A percentile compares a stretch with the other conserved stretches of the same genome.
Evolutionary conservation across 164 flowering plant species (phyloP).

Genomic region (Aristolochia fimbriata): DNA sequence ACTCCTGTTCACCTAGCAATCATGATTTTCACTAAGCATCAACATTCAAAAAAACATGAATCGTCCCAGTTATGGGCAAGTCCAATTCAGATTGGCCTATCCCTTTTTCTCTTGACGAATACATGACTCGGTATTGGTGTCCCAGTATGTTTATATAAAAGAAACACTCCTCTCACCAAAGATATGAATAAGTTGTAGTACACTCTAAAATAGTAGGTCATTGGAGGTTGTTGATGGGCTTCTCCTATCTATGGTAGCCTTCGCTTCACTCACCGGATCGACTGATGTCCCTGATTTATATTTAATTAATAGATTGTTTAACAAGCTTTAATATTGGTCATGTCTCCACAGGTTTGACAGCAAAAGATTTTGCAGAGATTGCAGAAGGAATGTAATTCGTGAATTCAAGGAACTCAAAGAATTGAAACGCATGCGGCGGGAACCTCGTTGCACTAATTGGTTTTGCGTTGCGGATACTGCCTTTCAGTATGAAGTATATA

Average conservation of each 20-base stretch:
- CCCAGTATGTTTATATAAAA: too few relatives aligned
- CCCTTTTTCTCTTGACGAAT: too few relatives aligned
- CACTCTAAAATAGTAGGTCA: too few relatives aligned
- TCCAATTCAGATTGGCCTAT: too few relatives aligned
- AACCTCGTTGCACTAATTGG: slow-evolving; percentile 79
- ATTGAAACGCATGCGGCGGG: slow-evolving; percentile 83
- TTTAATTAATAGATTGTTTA: not conserved
- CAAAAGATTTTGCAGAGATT: slow-evolving; percentile 98
- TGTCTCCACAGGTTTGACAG: slow-evolving; percentile 78
- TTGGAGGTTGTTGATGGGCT: too few relatives aligned
- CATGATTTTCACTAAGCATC: too few relatives aligned
- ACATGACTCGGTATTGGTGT: too few relatives aligned
- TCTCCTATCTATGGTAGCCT: not conserved
- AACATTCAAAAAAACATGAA: too few relatives aligned
- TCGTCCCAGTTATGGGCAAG: too few relatives aligned
- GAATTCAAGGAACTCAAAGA: slow-evolving; percentile 98
- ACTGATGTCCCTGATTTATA: not conserved
- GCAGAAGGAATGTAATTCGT: slow-evolving; percentile 95
- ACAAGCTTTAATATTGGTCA: not conserved
- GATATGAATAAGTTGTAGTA: too few relatives aligned
- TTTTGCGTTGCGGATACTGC: slow-evolving; percentile 96
- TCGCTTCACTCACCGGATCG: not conserved
- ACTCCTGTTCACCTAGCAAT: too few relatives aligned
- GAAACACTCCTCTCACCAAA: too few relatives aligned
- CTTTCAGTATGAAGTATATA: slow-evolving; percentile 79